phyloP scores from a whole-genome alignment of 73 alveolate genomes.

The Uronychia binucleata region DNA sequence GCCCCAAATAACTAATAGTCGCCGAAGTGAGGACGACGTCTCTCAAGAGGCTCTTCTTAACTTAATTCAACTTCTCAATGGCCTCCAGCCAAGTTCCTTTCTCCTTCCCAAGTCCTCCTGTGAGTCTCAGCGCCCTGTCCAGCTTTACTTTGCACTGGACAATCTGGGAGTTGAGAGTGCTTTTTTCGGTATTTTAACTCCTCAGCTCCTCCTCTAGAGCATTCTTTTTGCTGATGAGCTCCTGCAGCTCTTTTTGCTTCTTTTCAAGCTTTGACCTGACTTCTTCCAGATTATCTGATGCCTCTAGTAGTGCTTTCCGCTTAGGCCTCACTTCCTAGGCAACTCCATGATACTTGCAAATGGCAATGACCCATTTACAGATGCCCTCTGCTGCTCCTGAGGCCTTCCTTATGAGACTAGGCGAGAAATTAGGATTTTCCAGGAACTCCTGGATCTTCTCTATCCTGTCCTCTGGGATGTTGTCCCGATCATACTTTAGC shows the following conservation, averaged over 20 bases:
- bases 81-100: constrained; percentile 90
- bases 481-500: constrained; percentile 73
- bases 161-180: constrained; percentile 78
- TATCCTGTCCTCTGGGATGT: constrained; percentile 73
- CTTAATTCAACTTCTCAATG: constrained; percentile 71
- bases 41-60: constrained; percentile 78
- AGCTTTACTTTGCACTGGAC: constrained; percentile 84
- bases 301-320: constrained; percentile 88
- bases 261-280: constrained; percentile 79
- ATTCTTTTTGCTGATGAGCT: constrained; percentile 84
- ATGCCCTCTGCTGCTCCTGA: constrained; percentile 78
- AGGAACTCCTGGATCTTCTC: constrained; percentile 64
- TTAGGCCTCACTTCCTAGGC: constrained; percentile 97
- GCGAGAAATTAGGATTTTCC: constrained; percentile 66
- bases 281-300: constrained; percentile 74
- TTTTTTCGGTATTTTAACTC: constrained; percentile 80
- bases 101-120: constrained; percentile 89
- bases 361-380: constrained; percentile 92
- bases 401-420: constrained; percentile 71
- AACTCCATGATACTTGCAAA: constrained; percentile 88
- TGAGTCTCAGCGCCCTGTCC: constrained; percentile 86
- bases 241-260: constrained; percentile 83
- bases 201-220: constrained; percentile 88
- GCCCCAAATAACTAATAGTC: constrained; percentile 97
- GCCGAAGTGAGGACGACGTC: constrained; percentile 98